A percentile compares a stretch with the other conserved stretches of the same genome.
Evolutionary conservation across 768 basidiomycete genomes (phyloP).

Genomic region (Pisolithus microcarpus): DNA sequence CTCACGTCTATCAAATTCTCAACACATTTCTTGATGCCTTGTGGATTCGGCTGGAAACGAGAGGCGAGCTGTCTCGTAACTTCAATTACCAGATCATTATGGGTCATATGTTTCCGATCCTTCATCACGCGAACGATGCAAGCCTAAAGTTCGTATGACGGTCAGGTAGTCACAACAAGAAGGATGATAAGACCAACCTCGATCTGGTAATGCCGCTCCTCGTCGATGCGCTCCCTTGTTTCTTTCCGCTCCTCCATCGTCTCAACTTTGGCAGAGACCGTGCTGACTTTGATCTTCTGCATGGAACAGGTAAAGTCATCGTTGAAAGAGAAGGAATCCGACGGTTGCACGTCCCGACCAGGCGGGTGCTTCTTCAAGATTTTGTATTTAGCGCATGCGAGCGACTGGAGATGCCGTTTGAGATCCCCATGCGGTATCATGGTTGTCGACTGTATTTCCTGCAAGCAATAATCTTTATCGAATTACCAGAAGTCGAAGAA

Average conservation of each 20-base stretch:
- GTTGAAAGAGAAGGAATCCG: constrained; percentile 90
- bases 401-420: constrained; percentile 87
- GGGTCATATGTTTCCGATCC: constrained; percentile 80
- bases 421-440: constrained; percentile 70
- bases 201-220: constrained; percentile 82
- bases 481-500: neutral
- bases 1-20: constrained; percentile 89
- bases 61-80: constrained; percentile 78
- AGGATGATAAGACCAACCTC: constrained; percentile 49
- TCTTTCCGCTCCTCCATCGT: constrained; percentile 81
- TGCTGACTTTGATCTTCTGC: constrained; percentile 89
- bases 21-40: constrained; percentile 87
- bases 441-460: constrained; percentile 84
- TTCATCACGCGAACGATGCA: constrained; percentile 99
- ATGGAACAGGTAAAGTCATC: constrained; percentile 68
- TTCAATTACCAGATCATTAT: constrained; percentile 86
- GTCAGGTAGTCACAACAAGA: neutral
- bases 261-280: constrained; percentile 84
- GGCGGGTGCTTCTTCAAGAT: constrained; percentile 87
- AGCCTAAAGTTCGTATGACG: constrained; percentile 47
- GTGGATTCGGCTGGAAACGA: constrained; percentile 82
- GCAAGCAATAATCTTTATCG: neutral
- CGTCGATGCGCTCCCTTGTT: constrained; percentile 84
- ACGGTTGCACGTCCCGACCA: constrained; percentile 67
- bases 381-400: constrained; percentile 93